Evolutionary conservation across 2,329 filamentous ascomycete species (phyloP), one percentile per base, ranked within the genome.

Genomic region (Aureobasidium sp.): DNA sequence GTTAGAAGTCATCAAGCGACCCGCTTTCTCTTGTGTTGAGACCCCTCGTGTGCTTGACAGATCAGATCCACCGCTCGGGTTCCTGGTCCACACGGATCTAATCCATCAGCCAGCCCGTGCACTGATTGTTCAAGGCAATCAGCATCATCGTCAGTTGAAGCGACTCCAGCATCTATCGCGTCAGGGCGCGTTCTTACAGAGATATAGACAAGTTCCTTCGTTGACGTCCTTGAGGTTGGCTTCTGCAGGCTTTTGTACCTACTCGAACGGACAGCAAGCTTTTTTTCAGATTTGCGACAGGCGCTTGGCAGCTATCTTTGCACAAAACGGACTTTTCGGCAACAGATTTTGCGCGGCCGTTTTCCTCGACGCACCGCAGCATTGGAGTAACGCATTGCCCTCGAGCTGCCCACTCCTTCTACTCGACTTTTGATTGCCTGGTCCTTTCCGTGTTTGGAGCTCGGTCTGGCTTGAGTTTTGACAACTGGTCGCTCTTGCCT

Each of bases 381-480:
- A 44, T 34, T 34, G 51, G 37, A 57, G 53, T 39, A 57, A 57
- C 53, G 61, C 37, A 54, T 61, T 64, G 62, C 61, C 62, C 60
- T 64, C 61, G 55, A 61, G 62, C 48, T 48, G 53, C 49, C 48
- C 44, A 51, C 59, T 41, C 41, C 42, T 47, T 42, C 30, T 45
- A n/a, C 59, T 44, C 47, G 59, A 42, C 59, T 58, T 47, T 61
- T 60, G 59, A 48, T 61, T 53, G 50, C 42, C 42, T 34, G 39
- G 42, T 34, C 34, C 45, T 50, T 49, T 51, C 55, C 54, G 50
- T 41, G 32, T 51, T 32, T 30, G 39, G 55, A 62, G 55, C 39
- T 54, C 34, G 48, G 45, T 37, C 59, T 62, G 37, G 62, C 59
- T 57, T 50, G 54, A 29, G 34, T 32, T 34, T 42, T 48, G 62